These are phyloP conservation scores for Phaeoacremonium minimum DNA, from an alignment of 2,329 filamentous ascomycete species.

Conservation along the genomic window DNA sequence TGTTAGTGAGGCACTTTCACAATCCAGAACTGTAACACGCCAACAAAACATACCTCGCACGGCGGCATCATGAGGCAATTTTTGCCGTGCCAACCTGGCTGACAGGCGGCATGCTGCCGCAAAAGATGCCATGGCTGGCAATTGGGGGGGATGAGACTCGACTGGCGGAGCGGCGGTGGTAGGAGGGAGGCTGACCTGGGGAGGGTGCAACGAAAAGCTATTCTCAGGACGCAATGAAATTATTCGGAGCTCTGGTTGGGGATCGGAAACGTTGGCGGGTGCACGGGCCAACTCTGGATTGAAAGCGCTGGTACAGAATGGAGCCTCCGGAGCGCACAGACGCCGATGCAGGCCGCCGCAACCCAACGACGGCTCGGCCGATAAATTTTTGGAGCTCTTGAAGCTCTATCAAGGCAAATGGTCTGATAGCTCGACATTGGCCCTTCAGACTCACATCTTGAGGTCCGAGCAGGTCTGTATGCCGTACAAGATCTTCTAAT, in stretches of 20 bases:
- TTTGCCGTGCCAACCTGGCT: conserved; percentile 51
- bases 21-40: conserved; percentile 4
- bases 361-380: too few relatives aligned
- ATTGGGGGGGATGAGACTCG: too few relatives aligned
- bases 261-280: not conserved
- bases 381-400: conserved; percentile 6
- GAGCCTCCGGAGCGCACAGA: too few relatives aligned
- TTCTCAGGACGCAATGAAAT: too few relatives aligned
- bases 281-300: not conserved
- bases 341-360: too few relatives aligned
- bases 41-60: conserved; percentile 49
- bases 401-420: conserved; percentile 4
- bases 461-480: not conserved
- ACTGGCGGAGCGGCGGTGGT: too few relatives aligned
- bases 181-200: too few relatives aligned
- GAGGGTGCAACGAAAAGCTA: too few relatives aligned
- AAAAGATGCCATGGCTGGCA: conserved; percentile 60
- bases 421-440: too few relatives aligned
- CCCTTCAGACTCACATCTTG: not conserved
- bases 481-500: too few relatives aligned
- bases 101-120: conserved; percentile 61
- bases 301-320: too few relatives aligned
- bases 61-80: conserved; percentile 47
- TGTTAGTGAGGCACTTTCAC: conserved; percentile 3
- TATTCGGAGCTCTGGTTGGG: not conserved